Conservation (phyloP, 352 stramenopile species). For the Phytophthora sp. region DNA sequence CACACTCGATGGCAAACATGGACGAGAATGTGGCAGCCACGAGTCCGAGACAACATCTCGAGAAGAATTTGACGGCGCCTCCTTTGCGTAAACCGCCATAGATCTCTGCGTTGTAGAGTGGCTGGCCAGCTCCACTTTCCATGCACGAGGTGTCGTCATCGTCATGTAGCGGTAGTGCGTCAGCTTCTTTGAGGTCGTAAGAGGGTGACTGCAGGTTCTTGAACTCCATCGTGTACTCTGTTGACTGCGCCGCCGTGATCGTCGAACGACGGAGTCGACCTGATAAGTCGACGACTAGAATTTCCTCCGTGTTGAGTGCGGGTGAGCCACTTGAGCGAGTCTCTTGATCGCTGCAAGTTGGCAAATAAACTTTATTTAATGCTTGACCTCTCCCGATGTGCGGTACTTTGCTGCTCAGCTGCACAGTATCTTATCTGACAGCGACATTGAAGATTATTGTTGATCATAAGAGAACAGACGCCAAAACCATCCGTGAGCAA, state of each 20-base stretch:
- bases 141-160: slow-evolving; percentile 22
- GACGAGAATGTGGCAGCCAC: slow-evolving; percentile 50
- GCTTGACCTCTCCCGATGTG: neutral
- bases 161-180: slow-evolving; percentile 2
- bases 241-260: slow-evolving; percentile 19
- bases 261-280: slow-evolving; percentile 19
- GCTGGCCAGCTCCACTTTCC: slow-evolving; percentile 21
- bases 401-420: slow-evolving; percentile 16
- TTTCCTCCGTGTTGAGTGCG: slow-evolving; percentile 22
- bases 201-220: slow-evolving; percentile 25
- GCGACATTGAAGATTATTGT: slow-evolving; percentile 7
- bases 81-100: slow-evolving; percentile 57
- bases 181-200: slow-evolving; percentile 17
- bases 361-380: neutral
- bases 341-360: slow-evolving; percentile 27
- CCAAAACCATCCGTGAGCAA: too few relatives aligned
- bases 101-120: slow-evolving; percentile 66
- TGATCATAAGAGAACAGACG: neutral
- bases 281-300: slow-evolving; percentile 29
- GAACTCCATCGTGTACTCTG: slow-evolving; percentile 28
- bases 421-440: slow-evolving; percentile 28
- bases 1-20: slow-evolving; percentile 38
- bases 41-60: slow-evolving; percentile 41
- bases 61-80: slow-evolving; percentile 49
- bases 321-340: slow-evolving; percentile 15